Conservation (phyloP, 2,329 filamentous ascomycete genomes). For the Nemania bipapillata region DNA sequence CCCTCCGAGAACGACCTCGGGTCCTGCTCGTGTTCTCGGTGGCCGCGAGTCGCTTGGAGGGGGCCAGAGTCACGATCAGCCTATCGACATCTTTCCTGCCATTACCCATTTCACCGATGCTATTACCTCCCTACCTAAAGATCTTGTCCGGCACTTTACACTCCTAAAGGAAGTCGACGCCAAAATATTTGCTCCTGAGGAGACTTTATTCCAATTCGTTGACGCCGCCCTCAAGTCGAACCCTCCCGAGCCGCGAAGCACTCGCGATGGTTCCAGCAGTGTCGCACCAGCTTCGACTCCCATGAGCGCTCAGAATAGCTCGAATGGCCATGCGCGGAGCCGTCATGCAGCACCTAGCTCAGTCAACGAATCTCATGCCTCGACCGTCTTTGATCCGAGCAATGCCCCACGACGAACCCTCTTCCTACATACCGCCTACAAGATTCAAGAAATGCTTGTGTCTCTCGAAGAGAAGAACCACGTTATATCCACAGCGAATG, state of each 20-base stretch:
- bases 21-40: conserved; percentile 57
- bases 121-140: conserved; percentile 89
- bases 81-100: conserved; percentile 74
- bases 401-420: conserved; percentile 76
- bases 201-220: conserved; percentile 80
- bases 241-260: conserved; percentile 58
- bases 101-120: conserved; percentile 86
- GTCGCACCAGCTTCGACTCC: conserved; percentile 58
- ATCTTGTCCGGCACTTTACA: conserved; percentile 95
- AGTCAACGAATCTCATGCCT: conserved; percentile 58
- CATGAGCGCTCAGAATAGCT: conserved; percentile 64
- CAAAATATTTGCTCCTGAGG: conserved; percentile 90
- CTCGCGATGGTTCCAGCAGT: conserved; percentile 59
- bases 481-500: conserved; percentile 90
- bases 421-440: conserved; percentile 80
- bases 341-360: conserved; percentile 54
- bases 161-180: conserved; percentile 97
- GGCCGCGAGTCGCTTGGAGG: conserved; percentile 60
- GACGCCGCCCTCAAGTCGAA: conserved; percentile 68
- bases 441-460: conserved; percentile 84
- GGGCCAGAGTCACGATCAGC: conserved; percentile 62
- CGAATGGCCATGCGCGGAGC: conserved; percentile 54
- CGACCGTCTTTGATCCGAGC: conserved; percentile 63
- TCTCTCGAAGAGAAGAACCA: conserved; percentile 98
- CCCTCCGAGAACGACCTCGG: conserved; percentile 66